Percentiles rank a stretch among this genome's conserved stretches.
Conservation (phyloP, 768 basidiomycete genomes). For the Basidioascus undulatus region DNA sequence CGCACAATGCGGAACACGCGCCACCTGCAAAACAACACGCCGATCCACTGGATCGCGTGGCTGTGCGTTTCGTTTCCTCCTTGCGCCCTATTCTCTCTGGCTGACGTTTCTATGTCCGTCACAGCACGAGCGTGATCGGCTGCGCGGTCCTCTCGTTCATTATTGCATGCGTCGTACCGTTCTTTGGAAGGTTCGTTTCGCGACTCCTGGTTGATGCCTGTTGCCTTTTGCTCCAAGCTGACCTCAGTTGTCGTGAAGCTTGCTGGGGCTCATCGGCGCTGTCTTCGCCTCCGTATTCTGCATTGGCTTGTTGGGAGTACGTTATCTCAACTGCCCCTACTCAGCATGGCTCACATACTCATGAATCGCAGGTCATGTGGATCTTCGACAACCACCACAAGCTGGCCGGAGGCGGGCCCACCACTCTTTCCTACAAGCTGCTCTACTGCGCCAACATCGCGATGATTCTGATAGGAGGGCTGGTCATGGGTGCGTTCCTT, state of each 20-base stretch:
- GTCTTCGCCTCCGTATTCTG: slow-evolving; percentile 10
- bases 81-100: not conserved
- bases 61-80: slow-evolving; percentile 1
- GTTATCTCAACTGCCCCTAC: no score
- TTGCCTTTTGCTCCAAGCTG: not conserved
- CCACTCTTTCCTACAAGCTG: no score
- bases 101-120: not conserved
- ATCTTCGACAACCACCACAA: slow-evolving; percentile 4
- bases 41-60: slow-evolving; percentile 11
- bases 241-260: not conserved
- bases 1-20: slow-evolving; percentile 7
- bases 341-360: not conserved
- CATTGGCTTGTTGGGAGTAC: no score
- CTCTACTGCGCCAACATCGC: no score
- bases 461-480: no score
- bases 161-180: slow-evolving; percentile 10
- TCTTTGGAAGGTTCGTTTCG: slow-evolving; percentile 7
- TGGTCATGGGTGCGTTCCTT: no score
- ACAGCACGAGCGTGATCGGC: not conserved
- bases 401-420: no score
- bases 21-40: slow-evolving; percentile 9
- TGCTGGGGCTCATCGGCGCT: slow-evolving; percentile 6
- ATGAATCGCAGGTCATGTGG: slow-evolving; percentile 6
- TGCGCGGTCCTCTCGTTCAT: slow-evolving; percentile 9
- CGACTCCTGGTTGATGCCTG: not conserved